Base-by-base conservation (phyloP, 1,284 basidiomycete species). In the Ceratobasidium sp. region DNA sequence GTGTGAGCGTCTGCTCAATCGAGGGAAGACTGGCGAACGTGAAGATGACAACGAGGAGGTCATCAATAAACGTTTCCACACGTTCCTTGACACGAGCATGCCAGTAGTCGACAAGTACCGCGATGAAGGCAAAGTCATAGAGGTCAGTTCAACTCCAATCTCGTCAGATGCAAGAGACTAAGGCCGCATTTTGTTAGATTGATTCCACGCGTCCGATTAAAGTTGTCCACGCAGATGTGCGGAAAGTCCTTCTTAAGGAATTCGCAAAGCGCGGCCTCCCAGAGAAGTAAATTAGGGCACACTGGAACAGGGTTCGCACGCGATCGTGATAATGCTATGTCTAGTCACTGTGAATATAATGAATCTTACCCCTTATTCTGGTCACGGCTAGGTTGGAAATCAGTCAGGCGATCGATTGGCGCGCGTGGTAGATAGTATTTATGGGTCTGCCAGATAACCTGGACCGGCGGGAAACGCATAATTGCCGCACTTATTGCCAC, bases 21-120 rank as follows among this genome's bases (percentile, higher is more conserved):
- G 97, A 27, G 90, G 89, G 41, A 90, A 98, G 83, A 99, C 96
- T 0, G 94, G 91, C 70, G 96, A 97, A 19, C 83, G 97, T 30
- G 93, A 93, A 74, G 97, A 99, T 75, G 97, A 99, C 78, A 99
- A 99, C 77, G 83, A 82, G 23, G 95, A 98, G 79, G 95, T 89
- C 76, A 98, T 99, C 80, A 90, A 87, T 80, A 99, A 99, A 81
- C 90, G 97, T 13, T 98, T 99, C 83, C 81, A 93, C 91, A 97
- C 95, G 0, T 98, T 98, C 79, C 83, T 90, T 72, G 87, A 90
- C 56, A 91, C 94, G 54, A 94, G 91, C n/a, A 93, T 94, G 90
- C 96, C 97, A 11, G 97, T 99, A 64, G 93, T 99, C 71, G 83
- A 96, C 66, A 84, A 95, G 78, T 98, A 97, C 78, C 79, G 83